Evolutionary conservation across 352 stramenopile genomes (phyloP).

Genomic region (Globisporangium cylindrosporum): DNA sequence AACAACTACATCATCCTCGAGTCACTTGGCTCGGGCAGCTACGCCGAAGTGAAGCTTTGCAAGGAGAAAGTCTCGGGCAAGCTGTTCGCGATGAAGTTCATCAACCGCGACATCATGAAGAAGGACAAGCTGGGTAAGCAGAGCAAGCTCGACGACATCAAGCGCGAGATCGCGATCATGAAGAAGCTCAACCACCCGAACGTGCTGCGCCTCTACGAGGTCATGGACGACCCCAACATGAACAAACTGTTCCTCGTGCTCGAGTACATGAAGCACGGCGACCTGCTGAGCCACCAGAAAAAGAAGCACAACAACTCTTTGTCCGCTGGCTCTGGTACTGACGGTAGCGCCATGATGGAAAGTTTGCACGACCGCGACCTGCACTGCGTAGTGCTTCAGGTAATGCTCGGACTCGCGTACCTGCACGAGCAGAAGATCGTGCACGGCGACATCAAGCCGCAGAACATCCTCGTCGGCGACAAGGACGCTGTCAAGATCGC

Average conservation of each 20-base stretch:
- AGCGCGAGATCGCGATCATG: constrained; percentile 97
- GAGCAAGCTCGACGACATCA: constrained; percentile 81
- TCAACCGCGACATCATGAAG: constrained; percentile 86
- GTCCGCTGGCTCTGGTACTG: not conserved
- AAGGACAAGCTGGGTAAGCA: constrained; percentile 80
- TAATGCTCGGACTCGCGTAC: constrained; percentile 88
- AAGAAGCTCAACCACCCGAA: constrained; percentile 97
- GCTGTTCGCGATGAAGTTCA: constrained; percentile 86
- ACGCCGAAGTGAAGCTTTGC: constrained; percentile 89
- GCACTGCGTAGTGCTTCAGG: constrained; percentile 68
- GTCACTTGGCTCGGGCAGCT: constrained; percentile 81
- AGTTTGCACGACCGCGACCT: constrained; percentile 66
- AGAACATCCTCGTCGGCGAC: constrained; percentile 86
- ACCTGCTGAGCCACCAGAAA: constrained; percentile 72
- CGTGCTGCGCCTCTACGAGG: constrained; percentile 92
- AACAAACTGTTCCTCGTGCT: constrained; percentile 96
- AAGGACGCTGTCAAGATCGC: constrained; percentile 91
- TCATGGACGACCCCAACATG: constrained; percentile 94
- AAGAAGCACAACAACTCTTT: constrained; percentile 40
- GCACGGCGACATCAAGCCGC: constrained; percentile 85
- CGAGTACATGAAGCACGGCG: constrained; percentile 93
- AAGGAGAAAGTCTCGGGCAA: constrained; percentile 77
- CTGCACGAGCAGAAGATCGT: constrained; percentile 85
- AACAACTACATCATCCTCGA: constrained; percentile 94
- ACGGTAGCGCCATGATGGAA: constrained; percentile 18